Evolutionary conservation across 768 basidiomycete genomes (phyloP), one percentile per base, ranked within the genome.

Genomic region (Lactarius psammicola): DNA sequence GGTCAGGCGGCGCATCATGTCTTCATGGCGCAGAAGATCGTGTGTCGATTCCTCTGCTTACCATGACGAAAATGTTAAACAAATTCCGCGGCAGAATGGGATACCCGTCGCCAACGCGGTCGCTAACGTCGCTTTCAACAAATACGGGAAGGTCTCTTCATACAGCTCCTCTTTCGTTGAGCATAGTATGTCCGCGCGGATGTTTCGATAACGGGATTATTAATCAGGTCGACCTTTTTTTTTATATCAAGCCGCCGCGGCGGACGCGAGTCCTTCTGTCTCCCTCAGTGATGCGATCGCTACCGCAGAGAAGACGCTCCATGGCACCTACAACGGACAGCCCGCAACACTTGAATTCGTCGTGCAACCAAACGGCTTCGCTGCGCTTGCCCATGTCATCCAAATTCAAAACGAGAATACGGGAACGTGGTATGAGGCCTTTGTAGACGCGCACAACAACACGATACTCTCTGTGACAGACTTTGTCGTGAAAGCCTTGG

Each of bases 391-490:
- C 6, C 78, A 82, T 69, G 76, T 76, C 59, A 68, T 81, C 54
- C 79, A 81, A 70, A 76, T 81, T 61, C 76, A 78, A 71, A 80
- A 81, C 71, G 70, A 76, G 54, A 74, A 74, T 62, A 68, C 75
- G 30, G 74, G 82, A 53, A 77, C 80, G 10, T 87, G 82, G 82
- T 81, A 78, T 69, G 82, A 87, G 72, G 85, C 83, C 0, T 84
- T 83, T 64, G 79, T 87, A 49, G 85, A 86, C 68, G 85, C 83
- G 5, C 80, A 82, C 66, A 75, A 79, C n/a, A 82, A 82, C 20
- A 80, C 82, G 34, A 68, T 87, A 34, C 71, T 84, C 30, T 76
- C 79, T 15, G 76, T 84, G 28, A 81, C 81, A 42, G 83, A 87
- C 72, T 86, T 84, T 72, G 83, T 81, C 38, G 71, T 78, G 10